Percentiles rank a stretch among this genome's conserved stretches.
phyloP scores from a whole-genome alignment of 2,329 filamentous ascomycete genomes.

The Knoxdaviesia capensis region DNA sequence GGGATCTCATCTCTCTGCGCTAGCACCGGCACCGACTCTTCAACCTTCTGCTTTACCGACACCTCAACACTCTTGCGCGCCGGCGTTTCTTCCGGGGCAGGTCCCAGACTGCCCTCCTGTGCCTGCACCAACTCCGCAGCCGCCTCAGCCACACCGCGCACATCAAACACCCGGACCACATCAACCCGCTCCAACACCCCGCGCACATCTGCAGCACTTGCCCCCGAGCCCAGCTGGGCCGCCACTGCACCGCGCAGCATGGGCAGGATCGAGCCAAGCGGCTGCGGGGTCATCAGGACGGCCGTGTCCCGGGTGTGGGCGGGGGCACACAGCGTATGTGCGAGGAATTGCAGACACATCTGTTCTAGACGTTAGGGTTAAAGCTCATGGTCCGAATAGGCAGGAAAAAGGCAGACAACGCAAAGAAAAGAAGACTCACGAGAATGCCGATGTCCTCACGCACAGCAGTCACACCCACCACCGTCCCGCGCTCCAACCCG shows the following conservation, averaged over 20 bases:
- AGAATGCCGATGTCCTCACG: constrained; percentile 25
- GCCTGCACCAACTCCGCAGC: constrained; percentile 18
- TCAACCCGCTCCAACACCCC: constrained; percentile 26
- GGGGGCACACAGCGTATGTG: constrained; percentile 15
- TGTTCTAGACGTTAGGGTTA: constrained; percentile 5
- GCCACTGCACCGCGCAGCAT: constrained; percentile 14
- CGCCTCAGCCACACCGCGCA: constrained; percentile 37
- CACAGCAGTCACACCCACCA: constrained; percentile 34
- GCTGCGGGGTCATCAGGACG: constrained; percentile 28
- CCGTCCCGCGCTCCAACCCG: constrained; percentile 27
- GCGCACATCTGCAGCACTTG: constrained; percentile 10
- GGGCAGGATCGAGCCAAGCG: constrained; percentile 18
- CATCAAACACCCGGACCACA: constrained; percentile 35
- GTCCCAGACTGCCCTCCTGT: constrained; percentile 12
- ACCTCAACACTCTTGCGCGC: neutral
- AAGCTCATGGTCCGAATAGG: neutral
- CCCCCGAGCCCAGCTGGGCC: constrained; percentile 5
- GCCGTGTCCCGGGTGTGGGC: constrained; percentile 9
- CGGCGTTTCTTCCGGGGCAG: neutral
- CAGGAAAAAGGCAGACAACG: neutral
- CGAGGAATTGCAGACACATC: constrained; percentile 29
- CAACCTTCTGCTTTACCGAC: neutral
- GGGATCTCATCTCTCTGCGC: constrained; percentile 4
- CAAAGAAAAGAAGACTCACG: constrained; percentile 14
- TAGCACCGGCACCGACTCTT: neutral